Base-by-base conservation (phyloP, 2,329 filamentous ascomycete genomes). In the Ophiocordyceps camponoti-saundersi region DNA sequence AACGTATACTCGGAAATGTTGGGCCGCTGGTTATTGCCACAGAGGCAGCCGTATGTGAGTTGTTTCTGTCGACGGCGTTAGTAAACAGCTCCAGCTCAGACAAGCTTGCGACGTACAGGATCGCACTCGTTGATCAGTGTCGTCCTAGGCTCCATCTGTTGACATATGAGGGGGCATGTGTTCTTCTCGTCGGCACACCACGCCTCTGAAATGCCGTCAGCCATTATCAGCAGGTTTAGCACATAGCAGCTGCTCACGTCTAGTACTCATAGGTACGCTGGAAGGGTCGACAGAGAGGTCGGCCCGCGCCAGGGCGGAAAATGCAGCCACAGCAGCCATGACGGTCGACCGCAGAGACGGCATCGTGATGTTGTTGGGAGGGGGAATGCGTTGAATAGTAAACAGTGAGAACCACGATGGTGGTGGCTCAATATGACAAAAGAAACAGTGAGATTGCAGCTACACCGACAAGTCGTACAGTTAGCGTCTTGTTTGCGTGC, bases 1-100 rank as follows among this genome's bases (percentile, higher is more conserved):
- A 86, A 72, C 20, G 80, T 81, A 72, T 82, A 92, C 64, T 89
- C 73, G 57, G 80, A 77, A 44, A 85, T 65, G 65, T 89, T 88
- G 53, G 85, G 85, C 46, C 73, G 65, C 51, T 72, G 60, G 59
- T 76, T 74, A 59, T 82, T 71, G 51, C 72, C 70, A 68, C 85
- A 92, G 54, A 86, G 68, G 62, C 85, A 92, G 52, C 71, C 69
- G 65, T 82, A 90, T n/a, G 66, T 71, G 45, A 90, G 71, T 20
- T 69, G 66, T 46, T 70, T 57, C 76, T 80, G 47, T 42, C n/a
- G 16, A n/a, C 4, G 6, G 3, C n/a, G 36, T 39, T 11, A 39
- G 36, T n/a, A 2, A 1, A 10, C 6, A 18, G n/a, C 11, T 41
- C 20, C 21, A 23, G 40, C 18, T 20, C 10, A 3, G 23, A 49